These are phyloP conservation scores for Dalbergia cochinchinensis DNA, from an alignment of 306 rosid species.

Conservation along the genomic window DNA sequence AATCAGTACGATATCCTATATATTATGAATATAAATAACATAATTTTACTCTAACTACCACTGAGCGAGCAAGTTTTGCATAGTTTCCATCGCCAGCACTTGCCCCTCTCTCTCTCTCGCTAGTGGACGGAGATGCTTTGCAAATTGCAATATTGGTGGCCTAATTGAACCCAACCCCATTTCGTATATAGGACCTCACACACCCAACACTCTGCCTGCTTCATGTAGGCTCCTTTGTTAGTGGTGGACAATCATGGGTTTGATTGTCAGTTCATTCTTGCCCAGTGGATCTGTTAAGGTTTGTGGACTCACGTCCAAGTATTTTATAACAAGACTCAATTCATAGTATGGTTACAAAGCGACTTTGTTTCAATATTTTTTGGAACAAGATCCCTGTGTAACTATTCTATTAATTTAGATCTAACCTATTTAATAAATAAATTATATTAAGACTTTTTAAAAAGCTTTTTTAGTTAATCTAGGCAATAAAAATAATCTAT, in stretches of 20 bases:
- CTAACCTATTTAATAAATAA: no score
- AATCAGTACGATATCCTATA: no score
- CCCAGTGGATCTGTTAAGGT: background rate
- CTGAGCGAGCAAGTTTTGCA: background rate
- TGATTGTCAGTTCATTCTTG: background rate
- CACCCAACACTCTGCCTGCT: background rate
- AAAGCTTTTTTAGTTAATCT: no score
- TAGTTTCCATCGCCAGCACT: conserved; percentile 40
- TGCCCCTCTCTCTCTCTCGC: background rate
- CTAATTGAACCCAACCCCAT: conserved; percentile 15
- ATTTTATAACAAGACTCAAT: no score
- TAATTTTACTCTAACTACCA: background rate
- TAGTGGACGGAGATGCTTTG: conserved; percentile 30
- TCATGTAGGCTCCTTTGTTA: background rate
- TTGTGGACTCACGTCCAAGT: background rate
- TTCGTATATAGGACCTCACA: conserved; percentile 6
- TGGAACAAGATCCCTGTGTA: no score
- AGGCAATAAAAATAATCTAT: no score
- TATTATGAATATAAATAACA: no score
- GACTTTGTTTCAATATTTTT: no score
- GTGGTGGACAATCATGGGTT: background rate
- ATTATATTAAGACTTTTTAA: no score
- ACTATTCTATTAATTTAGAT: no score
- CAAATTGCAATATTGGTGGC: conserved; percentile 18
- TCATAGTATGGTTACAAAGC: no score